Base-by-base conservation (phyloP, 73 alveolate genomes). In the Stentor coeruleus region DNA sequence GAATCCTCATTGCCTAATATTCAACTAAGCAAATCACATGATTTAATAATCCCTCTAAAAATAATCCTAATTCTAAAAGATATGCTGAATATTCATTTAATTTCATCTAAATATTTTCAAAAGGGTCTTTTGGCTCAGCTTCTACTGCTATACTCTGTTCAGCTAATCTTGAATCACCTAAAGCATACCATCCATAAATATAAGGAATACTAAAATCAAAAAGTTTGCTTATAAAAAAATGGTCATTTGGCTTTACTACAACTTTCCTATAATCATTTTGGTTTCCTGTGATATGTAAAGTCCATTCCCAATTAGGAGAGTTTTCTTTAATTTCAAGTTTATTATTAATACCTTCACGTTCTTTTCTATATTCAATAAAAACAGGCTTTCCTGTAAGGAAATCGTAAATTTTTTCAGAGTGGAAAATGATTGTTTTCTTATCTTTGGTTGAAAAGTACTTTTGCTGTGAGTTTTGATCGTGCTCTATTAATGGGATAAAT, bases 81-180 rank as follows among this genome's bases (percentile, higher is more conserved):
- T n/a, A n/a, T n/a, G n/a, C n/a, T n/a, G n/a, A n/a, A n/a, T 49
- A 49, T 11, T 49, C 6, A 49, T 11, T 49, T 49, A 49, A 11
- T 20, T 20, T 49, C 41, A 28, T 33, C 39, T 66, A 66, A 66
- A 66, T 66, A 66, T 20, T 20, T 31, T 66, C 79, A 2, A 66
- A 66, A 20, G 79, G 79, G 33, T 66, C 37, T 11, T 66, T 66
- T 20, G 39, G 14, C n/a, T 20, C 79, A 1, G 20, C 79, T 20
- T 66, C 79, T 28, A 40, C 36, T 26, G 39, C 79, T 33, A 66
- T 20, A 31, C 39, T 66, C 11, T 66, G n/a, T 66, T 66, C 79
- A 20, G 79, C 79, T 28, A 66, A 15, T 66, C 79, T 66, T 33
- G 79, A 31, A 66, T 66, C 79, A 20, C 79, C 79, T 26, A 66